phyloP scores from a whole-genome alignment of 352 stramenopile genomes.

The Salisapilia sapeloensis region DNA sequence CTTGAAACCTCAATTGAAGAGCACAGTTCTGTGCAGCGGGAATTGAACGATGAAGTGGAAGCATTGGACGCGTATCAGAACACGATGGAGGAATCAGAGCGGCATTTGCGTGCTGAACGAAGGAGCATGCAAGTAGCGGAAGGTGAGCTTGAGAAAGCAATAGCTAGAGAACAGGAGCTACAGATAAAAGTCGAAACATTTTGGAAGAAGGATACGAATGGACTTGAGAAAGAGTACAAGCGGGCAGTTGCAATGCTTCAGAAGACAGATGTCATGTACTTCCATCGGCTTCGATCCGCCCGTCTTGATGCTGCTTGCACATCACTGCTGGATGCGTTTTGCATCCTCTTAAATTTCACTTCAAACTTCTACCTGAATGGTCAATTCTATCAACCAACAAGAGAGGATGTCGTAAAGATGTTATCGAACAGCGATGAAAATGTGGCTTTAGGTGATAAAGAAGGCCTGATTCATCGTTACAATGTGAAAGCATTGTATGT shows the following conservation, averaged over 20 bases:
- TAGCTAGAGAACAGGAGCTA: slow-evolving; percentile 40
- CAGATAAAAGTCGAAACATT: slow-evolving; percentile 67
- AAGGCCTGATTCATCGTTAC: slow-evolving; percentile 67
- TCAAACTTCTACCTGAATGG: slow-evolving; percentile 39
- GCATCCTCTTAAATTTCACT: slow-evolving; percentile 50
- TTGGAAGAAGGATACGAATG: slow-evolving; percentile 41
- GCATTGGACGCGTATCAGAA: slow-evolving; percentile 29
- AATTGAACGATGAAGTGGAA: slow-evolving; percentile 7
- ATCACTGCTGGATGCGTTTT: slow-evolving; percentile 50
- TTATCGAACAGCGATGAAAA: slow-evolving; percentile 70
- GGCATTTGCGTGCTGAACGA: slow-evolving; percentile 15
- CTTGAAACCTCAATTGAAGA: slow-evolving; percentile 29
- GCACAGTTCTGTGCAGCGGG: slow-evolving; percentile 11
- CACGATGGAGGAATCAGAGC: slow-evolving; percentile 22
- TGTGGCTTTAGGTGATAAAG: slow-evolving; percentile 54
- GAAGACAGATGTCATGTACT: slow-evolving; percentile 39
- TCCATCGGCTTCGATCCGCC: slow-evolving; percentile 44
- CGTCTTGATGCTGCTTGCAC: slow-evolving; percentile 40
- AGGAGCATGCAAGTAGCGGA: slow-evolving; percentile 11
- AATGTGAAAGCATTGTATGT: slow-evolving; percentile 62
- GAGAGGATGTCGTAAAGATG: slow-evolving; percentile 42
- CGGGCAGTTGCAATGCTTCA: slow-evolving; percentile 31
- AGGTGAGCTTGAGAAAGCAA: slow-evolving; percentile 19
- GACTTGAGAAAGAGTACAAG: slow-evolving; percentile 46
- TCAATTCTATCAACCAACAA: slow-evolving; percentile 18